A percentile compares a stretch with the other conserved stretches of the same genome.
phyloP scores from a whole-genome alignment of 1,284 basidiomycete genomes.

The Cutaneotrichosporon spelunceum region DNA sequence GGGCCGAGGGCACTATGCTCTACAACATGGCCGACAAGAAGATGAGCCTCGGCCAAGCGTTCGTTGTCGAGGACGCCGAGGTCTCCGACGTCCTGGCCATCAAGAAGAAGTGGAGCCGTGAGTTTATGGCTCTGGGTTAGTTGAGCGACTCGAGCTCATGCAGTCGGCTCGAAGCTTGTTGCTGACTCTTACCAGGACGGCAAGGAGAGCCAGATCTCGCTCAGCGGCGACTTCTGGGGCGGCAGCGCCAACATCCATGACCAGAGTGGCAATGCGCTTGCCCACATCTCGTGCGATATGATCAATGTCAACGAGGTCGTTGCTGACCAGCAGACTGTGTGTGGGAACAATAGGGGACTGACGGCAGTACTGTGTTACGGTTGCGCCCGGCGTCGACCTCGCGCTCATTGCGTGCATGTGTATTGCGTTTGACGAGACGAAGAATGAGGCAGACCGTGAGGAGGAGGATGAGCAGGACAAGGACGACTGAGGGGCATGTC shows the following conservation, averaged over 20 bases:
- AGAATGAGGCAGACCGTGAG: slow-evolving; percentile 13
- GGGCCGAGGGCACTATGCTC: slow-evolving; percentile 13
- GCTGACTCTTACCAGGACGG: slow-evolving; percentile 10
- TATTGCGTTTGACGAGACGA: slow-evolving; percentile 20
- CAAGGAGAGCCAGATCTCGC: background rate
- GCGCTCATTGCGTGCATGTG: slow-evolving; percentile 19
- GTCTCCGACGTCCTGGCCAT: slow-evolving; percentile 11
- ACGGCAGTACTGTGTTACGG: slow-evolving; percentile 13
- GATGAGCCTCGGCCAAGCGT: slow-evolving; percentile 1
- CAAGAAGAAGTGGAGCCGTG: slow-evolving; percentile 13
- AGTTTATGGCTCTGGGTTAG: too few species aligned
- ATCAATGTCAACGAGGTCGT: slow-evolving; percentile 6
- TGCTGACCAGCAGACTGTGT: slow-evolving; percentile 19
- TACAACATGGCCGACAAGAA: slow-evolving; percentile 18
- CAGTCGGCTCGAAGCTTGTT: slow-evolving; percentile 13
- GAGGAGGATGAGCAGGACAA: slow-evolving; percentile 2
- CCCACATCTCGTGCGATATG: slow-evolving; percentile 15
- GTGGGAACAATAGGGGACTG: background rate
- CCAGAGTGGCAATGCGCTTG: slow-evolving; percentile 11
- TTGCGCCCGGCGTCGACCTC: slow-evolving; percentile 23
- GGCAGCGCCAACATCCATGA: slow-evolving; percentile 12
- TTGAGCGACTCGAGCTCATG: too few species aligned
- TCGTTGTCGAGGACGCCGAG: slow-evolving; percentile 7
- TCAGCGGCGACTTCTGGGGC: slow-evolving; percentile 19
- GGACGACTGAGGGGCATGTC: background rate